Evolutionary conservation across 306 rosid species (phyloP), one percentile per base, ranked within the genome.

Genomic region (Luffa aegyptiaca): DNA sequence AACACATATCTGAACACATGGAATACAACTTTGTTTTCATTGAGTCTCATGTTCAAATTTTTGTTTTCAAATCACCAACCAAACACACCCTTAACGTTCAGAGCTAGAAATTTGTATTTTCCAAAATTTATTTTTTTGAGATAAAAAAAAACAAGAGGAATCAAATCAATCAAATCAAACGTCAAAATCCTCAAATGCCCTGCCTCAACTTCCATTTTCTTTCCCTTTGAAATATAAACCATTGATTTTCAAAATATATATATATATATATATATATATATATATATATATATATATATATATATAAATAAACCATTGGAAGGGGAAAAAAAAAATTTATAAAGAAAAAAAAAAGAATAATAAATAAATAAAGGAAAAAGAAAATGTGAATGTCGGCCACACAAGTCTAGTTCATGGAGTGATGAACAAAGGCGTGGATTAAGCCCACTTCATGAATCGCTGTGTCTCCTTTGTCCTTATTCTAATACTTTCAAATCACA

Each of bases 371-470:
- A 8, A 35, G 4, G 6, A 5, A 10, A 26, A 69, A 42, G 10
- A 70, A 70, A 70, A 45, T 70, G 5, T 45, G 35, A 41, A 10
- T 70, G 76, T 70, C 76, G n/a, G 76, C 76, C 76, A 70, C 39
- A 42, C 20, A 44, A 69, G 49, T 66, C 7, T 2, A 35, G 41
- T 41, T 68, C 8, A 41, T 68, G 56, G 20, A 70, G 76, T 44
- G 76, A 70, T 20, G 55, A 8, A 69, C 18, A 10, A 44, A n/a
- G 76, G 76, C 76, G 76, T 45, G 37, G 76, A 70, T 10, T 45
- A 70, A 70, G 13, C 9, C 37, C 55, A 70, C 76, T 70, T 45
- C 56, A 10, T 70, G 36, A 20, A 70, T 70, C 6, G 5, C 35
- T 66, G 0, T 44, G 76, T 70, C 76, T 45, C 76, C 76, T 70